Conservation (phyloP, 2,329 filamentous ascomycete species). For the Neofusicoccum kwambonambiense region DNA sequence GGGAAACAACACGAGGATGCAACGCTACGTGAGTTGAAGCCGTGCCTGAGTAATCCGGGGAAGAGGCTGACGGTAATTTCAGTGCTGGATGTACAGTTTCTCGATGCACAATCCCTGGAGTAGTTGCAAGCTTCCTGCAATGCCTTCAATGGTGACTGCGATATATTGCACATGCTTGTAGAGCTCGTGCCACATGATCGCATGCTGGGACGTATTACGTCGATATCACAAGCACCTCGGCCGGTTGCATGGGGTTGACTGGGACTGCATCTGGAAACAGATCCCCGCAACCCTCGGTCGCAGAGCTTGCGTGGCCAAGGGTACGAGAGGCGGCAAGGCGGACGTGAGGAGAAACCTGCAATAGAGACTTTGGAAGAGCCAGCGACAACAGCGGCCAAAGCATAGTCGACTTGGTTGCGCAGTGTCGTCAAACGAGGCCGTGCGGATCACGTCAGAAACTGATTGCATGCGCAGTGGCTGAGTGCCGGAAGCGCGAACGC, state of each 20-base stretch:
- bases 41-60: too few species aligned
- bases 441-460: constrained; percentile 1
- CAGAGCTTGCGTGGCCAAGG: neutral
- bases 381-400: neutral
- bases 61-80: too few species aligned
- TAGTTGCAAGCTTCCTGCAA: too few species aligned
- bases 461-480: neutral
- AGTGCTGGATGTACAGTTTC: too few species aligned
- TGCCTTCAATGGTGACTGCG: neutral
- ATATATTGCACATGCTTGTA: too few species aligned
- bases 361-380: neutral
- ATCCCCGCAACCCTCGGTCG: neutral
- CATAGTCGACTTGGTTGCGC: neutral
- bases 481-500: neutral
- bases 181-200: too few species aligned
- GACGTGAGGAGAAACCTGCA: neutral
- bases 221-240: neutral
- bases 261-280: neutral
- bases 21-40: too few species aligned
- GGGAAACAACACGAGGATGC: too few species aligned
- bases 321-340: neutral
- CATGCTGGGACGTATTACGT: neutral
- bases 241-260: neutral
- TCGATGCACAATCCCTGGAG: too few species aligned
- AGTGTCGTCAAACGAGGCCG: too few species aligned